These are phyloP conservation scores for Ceratobasidium sp. DNA, from an alignment of 1,284 basidiomycete species.

Conservation along the genomic window DNA sequence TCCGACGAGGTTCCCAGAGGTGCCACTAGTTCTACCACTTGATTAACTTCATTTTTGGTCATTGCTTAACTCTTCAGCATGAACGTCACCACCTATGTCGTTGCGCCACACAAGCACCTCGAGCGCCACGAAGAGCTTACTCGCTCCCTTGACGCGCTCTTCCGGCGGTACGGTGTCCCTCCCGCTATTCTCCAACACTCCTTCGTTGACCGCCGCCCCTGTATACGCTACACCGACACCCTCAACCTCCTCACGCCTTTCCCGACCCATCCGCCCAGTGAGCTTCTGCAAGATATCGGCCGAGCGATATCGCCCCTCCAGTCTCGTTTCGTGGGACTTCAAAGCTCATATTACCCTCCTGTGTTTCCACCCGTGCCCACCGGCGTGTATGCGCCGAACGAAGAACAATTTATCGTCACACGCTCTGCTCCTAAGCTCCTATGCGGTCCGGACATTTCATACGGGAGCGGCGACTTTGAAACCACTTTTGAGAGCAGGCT, in stretches of 20 bases:
- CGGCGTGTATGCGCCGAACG: slow-evolving; percentile 17
- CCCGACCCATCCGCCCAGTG: slow-evolving; percentile 15
- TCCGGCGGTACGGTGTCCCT: slow-evolving; percentile 16
- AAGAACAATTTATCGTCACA: slow-evolving; percentile 27
- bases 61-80: background rate
- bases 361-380: slow-evolving; percentile 26
- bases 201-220: slow-evolving; percentile 25
- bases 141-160: slow-evolving; percentile 11
- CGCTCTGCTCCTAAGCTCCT: slow-evolving; percentile 8
- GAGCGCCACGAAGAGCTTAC: background rate
- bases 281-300: slow-evolving; percentile 30
- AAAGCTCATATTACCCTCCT: slow-evolving; percentile 13
- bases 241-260: slow-evolving; percentile 24
- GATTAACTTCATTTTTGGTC: background rate
- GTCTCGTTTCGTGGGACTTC: background rate
- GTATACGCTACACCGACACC: background rate
- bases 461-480: background rate
- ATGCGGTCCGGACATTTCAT: background rate
- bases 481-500: slow-evolving; percentile 13
- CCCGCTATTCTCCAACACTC: slow-evolving; percentile 26
- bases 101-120: slow-evolving; percentile 19
- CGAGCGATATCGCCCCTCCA: slow-evolving; percentile 18
- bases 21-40: slow-evolving; percentile 1
- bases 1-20: background rate
- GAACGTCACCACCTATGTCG: slow-evolving; percentile 17